These are phyloP conservation scores for Tolypocladium ophioglossoides DNA, from an alignment of 2,329 filamentous ascomycete genomes.

Conservation along the genomic window DNA sequence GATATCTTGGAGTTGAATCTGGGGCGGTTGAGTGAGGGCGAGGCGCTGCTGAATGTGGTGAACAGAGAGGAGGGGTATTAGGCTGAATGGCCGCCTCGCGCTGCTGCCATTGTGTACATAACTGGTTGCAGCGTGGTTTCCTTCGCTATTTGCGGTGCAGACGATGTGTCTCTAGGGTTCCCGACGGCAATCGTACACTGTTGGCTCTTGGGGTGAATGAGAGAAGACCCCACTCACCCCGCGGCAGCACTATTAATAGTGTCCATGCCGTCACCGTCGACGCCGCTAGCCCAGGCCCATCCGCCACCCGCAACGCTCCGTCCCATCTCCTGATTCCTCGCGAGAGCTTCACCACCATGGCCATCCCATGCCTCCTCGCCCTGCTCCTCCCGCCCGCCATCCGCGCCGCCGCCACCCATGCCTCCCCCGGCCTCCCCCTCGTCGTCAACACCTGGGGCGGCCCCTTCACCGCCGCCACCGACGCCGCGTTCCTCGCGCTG, in stretches of 20 bases:
- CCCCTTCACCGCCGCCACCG: constrained; percentile 38
- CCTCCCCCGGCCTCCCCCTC: constrained; percentile 30
- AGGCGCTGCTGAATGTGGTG: neutral
- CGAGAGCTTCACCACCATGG: constrained; percentile 3
- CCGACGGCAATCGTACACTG: too few relatives aligned
- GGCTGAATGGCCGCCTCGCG: too few relatives aligned
- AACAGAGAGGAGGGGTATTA: neutral
- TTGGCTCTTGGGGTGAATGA: neutral
- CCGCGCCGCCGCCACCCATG: constrained; percentile 10
- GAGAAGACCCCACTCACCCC: neutral
- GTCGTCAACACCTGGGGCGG: constrained; percentile 46
- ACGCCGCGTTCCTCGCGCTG: constrained; percentile 35
- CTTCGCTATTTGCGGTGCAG: neutral
- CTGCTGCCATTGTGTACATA: constrained; percentile 21
- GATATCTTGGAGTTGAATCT: neutral
- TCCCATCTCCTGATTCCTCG: too few relatives aligned
- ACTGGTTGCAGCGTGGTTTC: constrained; percentile 11
- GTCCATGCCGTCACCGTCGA: too few relatives aligned
- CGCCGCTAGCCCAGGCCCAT: too few relatives aligned
- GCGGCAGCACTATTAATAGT: too few relatives aligned
- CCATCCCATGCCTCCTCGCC: constrained; percentile 2
- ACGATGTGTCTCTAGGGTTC: neutral
- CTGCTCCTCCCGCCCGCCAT: constrained; percentile 5
- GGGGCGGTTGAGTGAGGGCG: neutral
- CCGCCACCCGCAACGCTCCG: too few relatives aligned